Evolutionary conservation across 148 eudicot species (phyloP).

Genomic region (Hydrangea macrophylla): DNA sequence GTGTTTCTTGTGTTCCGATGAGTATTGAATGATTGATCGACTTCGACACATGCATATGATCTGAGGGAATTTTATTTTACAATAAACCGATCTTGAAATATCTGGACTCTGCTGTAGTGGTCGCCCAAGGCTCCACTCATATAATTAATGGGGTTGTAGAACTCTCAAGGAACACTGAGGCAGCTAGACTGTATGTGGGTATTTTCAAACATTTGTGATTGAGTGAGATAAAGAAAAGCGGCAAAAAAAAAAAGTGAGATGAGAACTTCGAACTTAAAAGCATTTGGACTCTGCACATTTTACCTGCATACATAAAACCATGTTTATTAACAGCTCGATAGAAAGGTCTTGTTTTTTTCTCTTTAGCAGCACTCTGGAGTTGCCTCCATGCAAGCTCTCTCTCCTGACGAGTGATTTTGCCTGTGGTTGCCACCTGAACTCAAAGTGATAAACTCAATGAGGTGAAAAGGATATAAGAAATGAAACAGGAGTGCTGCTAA

Average conservation of each 20-base stretch:
- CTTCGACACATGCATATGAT: too few species aligned
- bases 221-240: neutral
- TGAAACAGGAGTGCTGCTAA: too few species aligned
- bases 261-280: neutral
- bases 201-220: neutral
- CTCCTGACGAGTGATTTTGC: constrained; percentile 73
- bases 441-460: neutral
- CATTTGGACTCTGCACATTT: constrained; percentile 1
- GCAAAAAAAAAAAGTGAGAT: constrained; percentile 5
- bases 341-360: constrained; percentile 77
- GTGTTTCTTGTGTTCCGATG: neutral
- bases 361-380: constrained; percentile 63
- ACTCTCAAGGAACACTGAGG: neutral
- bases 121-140: neutral
- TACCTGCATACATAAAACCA: constrained; percentile 97
- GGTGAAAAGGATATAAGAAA: neutral
- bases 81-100: too few species aligned
- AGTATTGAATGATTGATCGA: neutral
- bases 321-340: constrained; percentile 81
- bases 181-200: neutral
- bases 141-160: neutral
- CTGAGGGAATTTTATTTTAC: too few species aligned
- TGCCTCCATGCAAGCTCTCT: constrained; percentile 76
- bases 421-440: constrained; percentile 70
- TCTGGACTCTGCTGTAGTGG: too few species aligned